Percentiles rank a stretch among this genome's conserved stretches.
Evolutionary conservation across 176 grass and related monocot genomes (phyloP).

Genomic region (Microstegium vimineum): DNA sequence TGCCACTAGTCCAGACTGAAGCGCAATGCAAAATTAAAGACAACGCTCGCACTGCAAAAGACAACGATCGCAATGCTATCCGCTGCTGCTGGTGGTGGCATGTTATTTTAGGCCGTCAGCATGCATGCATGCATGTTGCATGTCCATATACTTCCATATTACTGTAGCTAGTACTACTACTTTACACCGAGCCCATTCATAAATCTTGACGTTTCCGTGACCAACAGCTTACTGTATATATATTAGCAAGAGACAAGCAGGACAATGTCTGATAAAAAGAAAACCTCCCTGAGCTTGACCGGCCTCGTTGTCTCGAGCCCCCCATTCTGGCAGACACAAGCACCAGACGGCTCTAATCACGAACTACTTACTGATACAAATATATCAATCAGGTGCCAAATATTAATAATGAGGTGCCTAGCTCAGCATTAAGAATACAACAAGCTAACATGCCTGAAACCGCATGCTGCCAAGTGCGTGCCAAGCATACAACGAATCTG

Average conservation of each 20-base stretch:
- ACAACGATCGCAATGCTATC: background rate
- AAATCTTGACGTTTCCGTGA: slow-evolving; percentile 19
- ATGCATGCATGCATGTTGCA: background rate
- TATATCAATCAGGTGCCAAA: background rate
- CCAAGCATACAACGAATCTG: slow-evolving; percentile 26
- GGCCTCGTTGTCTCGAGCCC: slow-evolving; percentile 44
- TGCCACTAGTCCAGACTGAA: background rate
- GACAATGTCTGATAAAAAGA: slow-evolving; percentile 39
- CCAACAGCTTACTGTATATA: background rate
- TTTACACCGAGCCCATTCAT: background rate
- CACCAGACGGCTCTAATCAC: slow-evolving; percentile 18
- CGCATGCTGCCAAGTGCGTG: background rate
- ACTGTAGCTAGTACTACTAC: background rate
- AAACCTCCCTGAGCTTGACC: slow-evolving; percentile 27
- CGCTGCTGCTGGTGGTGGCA: background rate
- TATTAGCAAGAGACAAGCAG: slow-evolving; percentile 31
- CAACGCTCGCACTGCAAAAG: no score
- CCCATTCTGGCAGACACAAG: background rate
- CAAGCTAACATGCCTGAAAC: background rate
- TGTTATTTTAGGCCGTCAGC: slow-evolving; percentile 4
- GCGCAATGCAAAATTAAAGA: background rate
- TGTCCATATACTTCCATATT: background rate
- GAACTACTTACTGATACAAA: no score
- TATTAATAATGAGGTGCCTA: background rate
- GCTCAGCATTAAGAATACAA: slow-evolving; percentile 11